These are phyloP conservation scores for Fusarium lyarnte DNA, from an alignment of 2,329 filamentous ascomycete genomes.

Conservation along the genomic window DNA sequence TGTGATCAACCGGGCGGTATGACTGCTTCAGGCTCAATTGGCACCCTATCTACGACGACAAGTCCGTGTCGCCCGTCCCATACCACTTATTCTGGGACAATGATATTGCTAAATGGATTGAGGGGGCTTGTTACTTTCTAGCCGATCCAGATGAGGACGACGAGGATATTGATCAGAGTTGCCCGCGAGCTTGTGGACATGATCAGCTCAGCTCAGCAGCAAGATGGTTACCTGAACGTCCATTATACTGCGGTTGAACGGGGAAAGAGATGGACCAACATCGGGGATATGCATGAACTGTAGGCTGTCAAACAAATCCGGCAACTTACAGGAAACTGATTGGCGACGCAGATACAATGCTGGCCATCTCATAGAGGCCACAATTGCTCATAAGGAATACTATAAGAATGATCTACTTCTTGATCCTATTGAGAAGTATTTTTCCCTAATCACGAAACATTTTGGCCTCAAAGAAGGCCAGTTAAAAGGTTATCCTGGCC, in stretches of 20 bases:
- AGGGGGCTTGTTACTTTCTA: constrained; percentile 12
- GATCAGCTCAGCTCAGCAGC: constrained; percentile 64
- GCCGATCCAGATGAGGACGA: not conserved
- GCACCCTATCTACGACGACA: constrained; percentile 63
- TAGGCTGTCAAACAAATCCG: constrained; percentile 45
- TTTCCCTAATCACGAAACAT: constrained; percentile 59
- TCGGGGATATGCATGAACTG: constrained; percentile 70
- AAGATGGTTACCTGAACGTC: constrained; percentile 70
- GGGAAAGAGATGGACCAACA: constrained; percentile 63
- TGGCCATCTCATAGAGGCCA: constrained; percentile 70
- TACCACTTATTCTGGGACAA: constrained; percentile 69
- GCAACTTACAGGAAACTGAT: not conserved
- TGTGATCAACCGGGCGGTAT: constrained; percentile 64
- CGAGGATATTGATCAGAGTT: constrained; percentile 13
- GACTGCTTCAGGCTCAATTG: constrained; percentile 66
- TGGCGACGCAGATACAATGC: constrained; percentile 59
- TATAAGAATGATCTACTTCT: constrained; percentile 63
- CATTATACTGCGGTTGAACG: constrained; percentile 69
- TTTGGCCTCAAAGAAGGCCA: constrained; percentile 63
- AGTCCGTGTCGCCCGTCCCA: constrained; percentile 62
- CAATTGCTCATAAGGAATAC: constrained; percentile 63
- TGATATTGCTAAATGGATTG: constrained; percentile 11
- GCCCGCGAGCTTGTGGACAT: constrained; percentile 61
- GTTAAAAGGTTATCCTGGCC: constrained; percentile 66
- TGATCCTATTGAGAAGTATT: constrained; percentile 34